Evolutionary conservation across 1,284 basidiomycete species (phyloP).

Genomic region (Sparassis latifolia): DNA sequence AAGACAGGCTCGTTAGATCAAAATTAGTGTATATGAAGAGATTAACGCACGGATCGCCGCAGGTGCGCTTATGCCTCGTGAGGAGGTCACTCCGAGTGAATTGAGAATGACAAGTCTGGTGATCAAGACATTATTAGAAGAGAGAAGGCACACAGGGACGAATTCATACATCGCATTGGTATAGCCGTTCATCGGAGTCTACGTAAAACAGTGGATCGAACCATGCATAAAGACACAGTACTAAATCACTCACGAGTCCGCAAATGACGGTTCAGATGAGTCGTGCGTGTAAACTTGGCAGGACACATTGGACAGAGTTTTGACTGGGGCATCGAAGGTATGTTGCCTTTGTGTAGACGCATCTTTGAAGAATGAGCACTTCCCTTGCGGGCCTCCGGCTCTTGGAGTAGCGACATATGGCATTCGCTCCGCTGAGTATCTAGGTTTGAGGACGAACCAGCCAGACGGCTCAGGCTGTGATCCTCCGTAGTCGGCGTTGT

Average conservation of each 20-base stretch:
- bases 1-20: too few species aligned
- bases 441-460: too few species aligned
- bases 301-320: conserved; percentile 49
- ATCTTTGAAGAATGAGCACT: conserved; percentile 18
- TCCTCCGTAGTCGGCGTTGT: too few species aligned
- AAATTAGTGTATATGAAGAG: neutral
- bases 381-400: too few species aligned
- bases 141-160: neutral
- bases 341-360: conserved; percentile 30
- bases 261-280: conserved; percentile 50
- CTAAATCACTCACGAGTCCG: conserved; percentile 28
- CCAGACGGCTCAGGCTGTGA: too few species aligned
- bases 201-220: neutral
- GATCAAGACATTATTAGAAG: neutral
- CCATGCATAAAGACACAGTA: too few species aligned
- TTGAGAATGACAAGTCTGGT: conserved; percentile 44
- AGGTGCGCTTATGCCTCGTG: conserved; percentile 49
- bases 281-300: conserved; percentile 52
- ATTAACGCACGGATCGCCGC: conserved; percentile 44
- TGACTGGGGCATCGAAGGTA: conserved; percentile 34
- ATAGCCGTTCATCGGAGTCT: conserved; percentile 43
- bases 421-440: too few species aligned
- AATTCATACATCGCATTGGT: conserved; percentile 41
- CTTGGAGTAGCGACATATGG: too few species aligned
- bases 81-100: conserved; percentile 56